A percentile compares a stretch with the other conserved stretches of the same genome.
These are phyloP conservation scores for Miscanthus lutarioriparius DNA, from an alignment of 176 grass and related monocot species.

Conservation along the genomic window DNA sequence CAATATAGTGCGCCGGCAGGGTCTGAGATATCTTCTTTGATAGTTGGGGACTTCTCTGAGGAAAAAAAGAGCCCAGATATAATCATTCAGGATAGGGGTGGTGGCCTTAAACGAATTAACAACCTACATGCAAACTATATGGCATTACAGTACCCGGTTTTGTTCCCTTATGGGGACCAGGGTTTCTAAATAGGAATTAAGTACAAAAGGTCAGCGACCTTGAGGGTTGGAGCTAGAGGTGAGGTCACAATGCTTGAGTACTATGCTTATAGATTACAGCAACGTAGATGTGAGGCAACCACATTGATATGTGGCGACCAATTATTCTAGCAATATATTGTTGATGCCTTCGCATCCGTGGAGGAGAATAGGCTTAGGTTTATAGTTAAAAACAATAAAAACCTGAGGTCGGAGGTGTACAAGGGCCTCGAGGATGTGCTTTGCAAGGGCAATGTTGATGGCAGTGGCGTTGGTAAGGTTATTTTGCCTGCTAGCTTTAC, in stretches of 20 bases:
- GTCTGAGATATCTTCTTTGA: neutral
- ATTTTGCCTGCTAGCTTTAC: too few relatives aligned
- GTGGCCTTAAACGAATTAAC: neutral
- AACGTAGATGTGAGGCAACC: too few relatives aligned
- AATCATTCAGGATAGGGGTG: neutral
- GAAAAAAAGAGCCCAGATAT: neutral
- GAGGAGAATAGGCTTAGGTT: too few relatives aligned
- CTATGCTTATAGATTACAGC: neutral
- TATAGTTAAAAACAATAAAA: too few relatives aligned
- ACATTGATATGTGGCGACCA: too few relatives aligned
- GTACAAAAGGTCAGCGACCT: neutral
- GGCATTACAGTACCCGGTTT: neutral
- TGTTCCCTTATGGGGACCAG: neutral
- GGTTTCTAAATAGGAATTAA: neutral
- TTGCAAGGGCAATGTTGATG: too few relatives aligned
- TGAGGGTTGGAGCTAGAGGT: neutral
- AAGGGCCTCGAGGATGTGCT: neutral
- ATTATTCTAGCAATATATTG: too few relatives aligned
- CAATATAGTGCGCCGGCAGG: neutral
- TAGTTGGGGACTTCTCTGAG: neutral
- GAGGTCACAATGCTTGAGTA: neutral
- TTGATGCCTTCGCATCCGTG: too few relatives aligned
- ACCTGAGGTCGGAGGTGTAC: too few relatives aligned
- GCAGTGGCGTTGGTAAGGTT: too few relatives aligned
- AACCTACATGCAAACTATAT: conserved; percentile 14